Evolutionary conservation across 2,329 filamentous ascomycete species (phyloP).

Genomic region (Talaromyces amestolkiae): DNA sequence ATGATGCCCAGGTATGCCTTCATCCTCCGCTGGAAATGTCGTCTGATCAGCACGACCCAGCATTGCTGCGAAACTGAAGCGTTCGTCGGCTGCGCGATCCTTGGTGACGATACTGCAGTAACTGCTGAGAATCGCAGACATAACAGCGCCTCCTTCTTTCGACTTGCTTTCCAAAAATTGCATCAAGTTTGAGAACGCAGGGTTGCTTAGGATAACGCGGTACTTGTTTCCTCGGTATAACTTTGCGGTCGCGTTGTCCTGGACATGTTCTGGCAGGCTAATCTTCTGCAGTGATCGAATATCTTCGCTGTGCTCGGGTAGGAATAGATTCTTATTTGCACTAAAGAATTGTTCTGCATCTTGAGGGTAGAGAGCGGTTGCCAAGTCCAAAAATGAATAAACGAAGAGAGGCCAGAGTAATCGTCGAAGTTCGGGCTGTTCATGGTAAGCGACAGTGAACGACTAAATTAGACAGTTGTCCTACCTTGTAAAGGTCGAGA

Average conservation of each 20-base stretch:
- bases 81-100: constrained; percentile 58
- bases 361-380: constrained; percentile 66
- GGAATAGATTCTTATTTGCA: constrained; percentile 66
- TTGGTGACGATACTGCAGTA: constrained; percentile 59
- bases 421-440: constrained; percentile 77
- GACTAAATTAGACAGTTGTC: neutral
- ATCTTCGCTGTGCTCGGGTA: constrained; percentile 76
- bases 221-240: constrained; percentile 86
- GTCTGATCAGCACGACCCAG: constrained; percentile 55
- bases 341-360: constrained; percentile 74
- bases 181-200: constrained; percentile 77
- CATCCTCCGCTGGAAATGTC: constrained; percentile 63
- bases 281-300: constrained; percentile 72
- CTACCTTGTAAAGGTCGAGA: constrained; percentile 87
- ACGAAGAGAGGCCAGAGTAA: constrained; percentile 92
- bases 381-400: constrained; percentile 82
- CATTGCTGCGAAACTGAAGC: constrained; percentile 59
- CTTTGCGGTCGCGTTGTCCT: constrained; percentile 72
- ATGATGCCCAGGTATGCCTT: constrained; percentile 67
- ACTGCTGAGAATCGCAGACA: constrained; percentile 69
- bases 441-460: constrained; percentile 15
- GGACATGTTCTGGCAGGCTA: constrained; percentile 72
- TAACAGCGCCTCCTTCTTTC: constrained; percentile 73
- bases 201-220: constrained; percentile 80
- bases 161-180: constrained; percentile 86